Base-by-base conservation (phyloP, 2,329 filamentous ascomycete genomes). In the Dendryphion nanum region DNA sequence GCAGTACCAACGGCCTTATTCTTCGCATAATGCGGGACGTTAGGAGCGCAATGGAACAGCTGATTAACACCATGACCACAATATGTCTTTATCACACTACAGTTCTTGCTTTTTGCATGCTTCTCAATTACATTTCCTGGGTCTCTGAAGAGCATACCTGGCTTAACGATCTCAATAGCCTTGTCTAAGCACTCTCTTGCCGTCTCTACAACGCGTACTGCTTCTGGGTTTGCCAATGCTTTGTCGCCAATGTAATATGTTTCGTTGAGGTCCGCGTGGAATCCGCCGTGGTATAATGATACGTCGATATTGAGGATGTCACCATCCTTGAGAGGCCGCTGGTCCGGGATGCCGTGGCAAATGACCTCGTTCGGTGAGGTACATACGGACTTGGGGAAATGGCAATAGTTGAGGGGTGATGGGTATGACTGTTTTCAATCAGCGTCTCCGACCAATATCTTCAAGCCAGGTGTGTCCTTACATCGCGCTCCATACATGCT, bases 301-400 rank as follows among this genome's bases (percentile, higher is more conserved):
- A 98, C 87, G 55, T 98, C 93, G 50, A 98, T 89, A 71, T 98
- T 98, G 59, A 98, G 73, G 50, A 98, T 97, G 59, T 98, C 93
- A 45, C 93, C 93, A 53, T 98, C 91, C 47, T 89, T 70, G 1
- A 98, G 77, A 6, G 86, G 76, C 38, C 93, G 82, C 64, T 95
- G 82, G 60, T 98, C 93, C 13, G 93, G 93, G 48, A 98, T 98
- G 37, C 93, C 93, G 74, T 98, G 93, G 73, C 93, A 98, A 66
- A 98, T 97, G 48, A 95, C 86, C 70, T 98, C 93, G 73, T 98
- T 98, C 34, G 87, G 72, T 3, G 91, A 97, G 3, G 91, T 97
- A 70, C 93, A 98, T 46, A 96, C 87, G 0, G 93, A 98, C 72
- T 98, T 98, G 50, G 93, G 93, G 70, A 97, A 98, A 67, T 90